Percentiles rank a stretch among this genome's conserved stretches.
Conservation (phyloP, 257 asterid genomes). For the Petunia axillaris region DNA sequence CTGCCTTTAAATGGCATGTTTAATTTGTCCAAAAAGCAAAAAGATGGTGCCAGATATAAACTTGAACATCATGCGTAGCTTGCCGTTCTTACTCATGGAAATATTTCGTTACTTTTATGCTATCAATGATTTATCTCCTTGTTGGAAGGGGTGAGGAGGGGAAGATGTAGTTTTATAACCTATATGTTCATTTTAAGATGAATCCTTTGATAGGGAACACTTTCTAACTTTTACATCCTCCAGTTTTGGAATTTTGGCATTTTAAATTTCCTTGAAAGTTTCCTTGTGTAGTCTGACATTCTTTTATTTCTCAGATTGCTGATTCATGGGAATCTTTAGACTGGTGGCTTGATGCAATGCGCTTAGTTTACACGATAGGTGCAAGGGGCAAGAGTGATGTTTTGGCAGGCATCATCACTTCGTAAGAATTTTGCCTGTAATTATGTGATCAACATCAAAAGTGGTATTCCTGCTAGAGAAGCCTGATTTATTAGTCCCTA, state of each 20-base stretch:
- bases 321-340: slow-evolving; percentile 99
- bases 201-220: background rate
- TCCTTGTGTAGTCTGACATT: slow-evolving; percentile 15
- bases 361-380: slow-evolving; percentile 87
- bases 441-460: slow-evolving; percentile 32
- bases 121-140: background rate
- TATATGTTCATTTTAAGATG: slow-evolving; percentile 21
- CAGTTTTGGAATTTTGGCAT: background rate
- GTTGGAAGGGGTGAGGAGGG: background rate
- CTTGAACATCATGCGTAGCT: background rate
- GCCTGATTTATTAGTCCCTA: slow-evolving; percentile 30
- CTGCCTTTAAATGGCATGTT: background rate
- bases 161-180: background rate
- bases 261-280: background rate
- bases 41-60: background rate
- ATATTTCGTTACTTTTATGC: background rate
- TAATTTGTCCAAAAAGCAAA: background rate
- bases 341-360: slow-evolving; percentile 97
- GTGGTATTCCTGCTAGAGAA: slow-evolving; percentile 24
- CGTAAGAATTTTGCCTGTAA: slow-evolving; percentile 49
- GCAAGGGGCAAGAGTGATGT: slow-evolving; percentile 95
- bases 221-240: background rate
- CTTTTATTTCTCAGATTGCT: slow-evolving; percentile 62
- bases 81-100: background rate
- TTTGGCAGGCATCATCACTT: slow-evolving; percentile 87